Conservation (phyloP, 768 basidiomycete species). For the Dioszegia aurantiaca region DNA sequence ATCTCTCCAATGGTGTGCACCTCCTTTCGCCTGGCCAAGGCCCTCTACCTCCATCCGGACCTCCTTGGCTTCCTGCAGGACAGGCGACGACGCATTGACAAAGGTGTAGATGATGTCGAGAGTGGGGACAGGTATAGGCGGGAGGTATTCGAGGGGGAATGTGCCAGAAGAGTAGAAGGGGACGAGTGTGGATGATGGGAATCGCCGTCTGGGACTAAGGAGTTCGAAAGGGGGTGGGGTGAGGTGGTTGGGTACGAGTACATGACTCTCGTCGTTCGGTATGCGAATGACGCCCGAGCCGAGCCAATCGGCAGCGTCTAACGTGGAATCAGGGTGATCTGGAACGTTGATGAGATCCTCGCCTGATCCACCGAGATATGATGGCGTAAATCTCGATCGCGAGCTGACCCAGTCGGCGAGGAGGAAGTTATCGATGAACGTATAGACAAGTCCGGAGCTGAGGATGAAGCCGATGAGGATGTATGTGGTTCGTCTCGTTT, state of each 20-base stretch:
- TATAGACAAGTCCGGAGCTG: neutral
- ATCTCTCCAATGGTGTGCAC: slow-evolving; percentile 41
- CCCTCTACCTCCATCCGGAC: slow-evolving; percentile 22
- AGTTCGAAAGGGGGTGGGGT: slow-evolving; percentile 1
- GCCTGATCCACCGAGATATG: neutral
- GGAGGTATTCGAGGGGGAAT: slow-evolving; percentile 9
- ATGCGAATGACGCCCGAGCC: neutral
- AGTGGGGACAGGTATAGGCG: slow-evolving; percentile 3
- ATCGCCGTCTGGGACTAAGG: slow-evolving; percentile 20
- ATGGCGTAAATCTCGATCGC: slow-evolving; percentile 7
- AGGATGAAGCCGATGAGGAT: slow-evolving; percentile 8
- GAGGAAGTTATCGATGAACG: slow-evolving; percentile 11
- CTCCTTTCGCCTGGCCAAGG: slow-evolving; percentile 14
- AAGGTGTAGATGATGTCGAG: slow-evolving; percentile 45
- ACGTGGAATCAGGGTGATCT: neutral
- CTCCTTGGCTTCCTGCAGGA: slow-evolving; percentile 27
- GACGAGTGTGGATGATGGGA: slow-evolving; percentile 26
- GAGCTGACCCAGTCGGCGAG: slow-evolving; percentile 14
- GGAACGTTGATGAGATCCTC: neutral
- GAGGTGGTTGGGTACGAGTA: slow-evolving; percentile 19
- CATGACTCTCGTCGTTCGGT: slow-evolving; percentile 21
- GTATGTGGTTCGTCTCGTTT: neutral
- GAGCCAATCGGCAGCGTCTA: neutral
- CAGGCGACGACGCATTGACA: slow-evolving; percentile 41
- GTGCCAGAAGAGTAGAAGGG: slow-evolving; percentile 29